Evolutionary conservation across 2,329 filamentous ascomycete species (phyloP).

Genomic region (Ophiostoma triangulosporum): DNA sequence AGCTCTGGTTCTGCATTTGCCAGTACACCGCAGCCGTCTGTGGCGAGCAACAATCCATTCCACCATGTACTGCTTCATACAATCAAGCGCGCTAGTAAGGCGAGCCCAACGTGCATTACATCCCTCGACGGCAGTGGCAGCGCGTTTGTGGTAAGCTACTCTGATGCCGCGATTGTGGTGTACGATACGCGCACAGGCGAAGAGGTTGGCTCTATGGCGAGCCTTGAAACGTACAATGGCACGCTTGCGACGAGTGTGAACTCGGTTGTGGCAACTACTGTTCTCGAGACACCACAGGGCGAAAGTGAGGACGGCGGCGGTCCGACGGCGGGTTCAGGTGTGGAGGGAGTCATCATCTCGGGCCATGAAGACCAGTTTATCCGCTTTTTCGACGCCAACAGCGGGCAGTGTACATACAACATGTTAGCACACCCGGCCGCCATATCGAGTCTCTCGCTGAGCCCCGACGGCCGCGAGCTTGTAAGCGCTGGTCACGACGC

Average conservation of each 20-base stretch:
- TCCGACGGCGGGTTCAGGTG: conserved; percentile 53
- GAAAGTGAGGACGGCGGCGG: conserved; percentile 45
- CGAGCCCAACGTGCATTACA: conserved; percentile 85
- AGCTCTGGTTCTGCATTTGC: conserved; percentile 89
- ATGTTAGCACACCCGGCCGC: conserved; percentile 94
- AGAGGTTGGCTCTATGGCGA: conserved; percentile 85
- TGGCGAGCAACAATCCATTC: conserved; percentile 75
- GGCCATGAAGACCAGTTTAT: conserved; percentile 95
- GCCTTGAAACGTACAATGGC: conserved; percentile 83
- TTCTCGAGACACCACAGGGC: conserved; percentile 58
- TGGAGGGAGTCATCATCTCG: conserved; percentile 83
- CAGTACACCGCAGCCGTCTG: conserved; percentile 76
- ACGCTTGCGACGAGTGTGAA: conserved; percentile 72
- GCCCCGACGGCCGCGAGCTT: conserved; percentile 83
- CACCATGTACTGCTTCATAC: conserved; percentile 78
- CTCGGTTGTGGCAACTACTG: conserved; percentile 74
- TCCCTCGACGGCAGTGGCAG: conserved; percentile 71
- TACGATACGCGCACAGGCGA: conserved; percentile 89
- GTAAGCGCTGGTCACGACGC: conserved; percentile 95
- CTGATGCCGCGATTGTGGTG: conserved; percentile 78
- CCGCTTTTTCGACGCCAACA: conserved; percentile 96
- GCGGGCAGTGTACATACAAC: conserved; percentile 96
- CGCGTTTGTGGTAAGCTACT: conserved; percentile 84
- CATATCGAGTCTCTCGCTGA: conserved; percentile 82
- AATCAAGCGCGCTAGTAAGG: conserved; percentile 53